phyloP scores from a whole-genome alignment of 2,329 filamentous ascomycete species.

The Neofusicoccum sp. region DNA sequence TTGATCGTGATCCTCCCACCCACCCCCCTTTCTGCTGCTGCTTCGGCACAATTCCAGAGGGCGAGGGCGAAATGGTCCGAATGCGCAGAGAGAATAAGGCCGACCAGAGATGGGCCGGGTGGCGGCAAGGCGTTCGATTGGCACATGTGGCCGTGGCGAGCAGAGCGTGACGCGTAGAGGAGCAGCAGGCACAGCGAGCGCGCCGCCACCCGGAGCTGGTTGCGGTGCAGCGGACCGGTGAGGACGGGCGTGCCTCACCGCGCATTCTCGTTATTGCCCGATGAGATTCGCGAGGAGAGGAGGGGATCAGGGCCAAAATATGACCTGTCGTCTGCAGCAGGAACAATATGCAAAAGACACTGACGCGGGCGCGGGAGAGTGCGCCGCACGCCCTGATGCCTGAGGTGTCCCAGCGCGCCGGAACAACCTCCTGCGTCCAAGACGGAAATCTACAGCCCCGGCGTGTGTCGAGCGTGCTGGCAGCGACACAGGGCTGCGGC shows the following conservation, averaged over 20 bases:
- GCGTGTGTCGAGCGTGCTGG: no score
- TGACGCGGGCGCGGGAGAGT: not conserved
- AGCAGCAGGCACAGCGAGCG: not conserved
- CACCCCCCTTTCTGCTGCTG: not conserved
- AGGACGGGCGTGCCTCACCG: slow-evolving; percentile 5
- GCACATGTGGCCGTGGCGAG: slow-evolving; percentile 3
- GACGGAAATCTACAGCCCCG: not conserved
- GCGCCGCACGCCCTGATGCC: slow-evolving; percentile 4
- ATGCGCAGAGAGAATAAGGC: slow-evolving; percentile 7
- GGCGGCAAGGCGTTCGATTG: slow-evolving; percentile 3
- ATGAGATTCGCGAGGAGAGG: not conserved
- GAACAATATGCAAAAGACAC: slow-evolving; percentile 2
- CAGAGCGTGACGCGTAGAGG: slow-evolving; percentile 3
- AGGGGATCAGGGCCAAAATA: not conserved
- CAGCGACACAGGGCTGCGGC: not conserved
- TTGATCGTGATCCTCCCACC: slow-evolving; percentile 6
- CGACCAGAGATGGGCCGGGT: not conserved
- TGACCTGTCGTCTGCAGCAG: slow-evolving; percentile 13
- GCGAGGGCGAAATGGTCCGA: slow-evolving; percentile 2
- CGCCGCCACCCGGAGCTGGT: slow-evolving; percentile 6
- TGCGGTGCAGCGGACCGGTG: slow-evolving; percentile 11
- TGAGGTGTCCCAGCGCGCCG: not conserved
- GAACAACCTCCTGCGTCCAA: not conserved
- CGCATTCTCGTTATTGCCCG: slow-evolving; percentile 2
- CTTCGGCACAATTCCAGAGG: not conserved